A percentile compares a stretch with the other conserved stretches of the same genome.
Conservation (phyloP, 805 yeast species). For the Metschnikowia reukaufii region DNA sequence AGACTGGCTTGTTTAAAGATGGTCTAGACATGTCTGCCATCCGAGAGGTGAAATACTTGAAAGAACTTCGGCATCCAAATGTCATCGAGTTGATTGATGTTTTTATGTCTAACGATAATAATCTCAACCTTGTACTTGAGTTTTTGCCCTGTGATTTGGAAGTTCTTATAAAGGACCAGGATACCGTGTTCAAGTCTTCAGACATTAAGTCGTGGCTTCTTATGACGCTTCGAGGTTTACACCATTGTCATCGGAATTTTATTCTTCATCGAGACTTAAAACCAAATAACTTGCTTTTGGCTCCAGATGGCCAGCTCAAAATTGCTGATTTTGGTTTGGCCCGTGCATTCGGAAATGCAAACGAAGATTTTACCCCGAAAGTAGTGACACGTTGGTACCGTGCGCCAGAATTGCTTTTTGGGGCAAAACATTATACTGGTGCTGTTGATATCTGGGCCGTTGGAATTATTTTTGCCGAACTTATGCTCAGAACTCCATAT, state of each 20-base stretch:
- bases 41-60: slow-evolving; percentile 86
- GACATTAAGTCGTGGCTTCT: slow-evolving; percentile 92
- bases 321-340: slow-evolving; percentile 98
- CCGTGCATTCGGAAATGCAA: slow-evolving; percentile 70
- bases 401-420: slow-evolving; percentile 61
- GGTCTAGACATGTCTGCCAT: slow-evolving; percentile 97
- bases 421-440: slow-evolving; percentile 44
- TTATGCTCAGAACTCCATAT: slow-evolving; percentile 93
- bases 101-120: slow-evolving; percentile 57
- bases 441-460: slow-evolving; percentile 48
- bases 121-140: slow-evolving; percentile 85
- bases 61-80: slow-evolving; percentile 71
- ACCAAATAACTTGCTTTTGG: slow-evolving; percentile 84
- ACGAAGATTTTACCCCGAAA: slow-evolving; percentile 79
- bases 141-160: slow-evolving; percentile 92
- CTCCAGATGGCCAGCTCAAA: slow-evolving; percentile 85
- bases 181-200: slow-evolving; percentile 73
- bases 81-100: slow-evolving; percentile 90
- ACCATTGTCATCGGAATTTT: slow-evolving; percentile 91
- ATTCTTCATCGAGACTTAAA: slow-evolving; percentile 91
- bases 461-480: slow-evolving; percentile 81
- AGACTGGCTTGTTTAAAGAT: slow-evolving; percentile 90
- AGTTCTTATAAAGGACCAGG: slow-evolving; percentile 77
- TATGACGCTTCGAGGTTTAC: slow-evolving; percentile 92
- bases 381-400: slow-evolving; percentile 98